Conservation (phyloP, 306 rosid species). For the Mucuna pruriens region DNA sequence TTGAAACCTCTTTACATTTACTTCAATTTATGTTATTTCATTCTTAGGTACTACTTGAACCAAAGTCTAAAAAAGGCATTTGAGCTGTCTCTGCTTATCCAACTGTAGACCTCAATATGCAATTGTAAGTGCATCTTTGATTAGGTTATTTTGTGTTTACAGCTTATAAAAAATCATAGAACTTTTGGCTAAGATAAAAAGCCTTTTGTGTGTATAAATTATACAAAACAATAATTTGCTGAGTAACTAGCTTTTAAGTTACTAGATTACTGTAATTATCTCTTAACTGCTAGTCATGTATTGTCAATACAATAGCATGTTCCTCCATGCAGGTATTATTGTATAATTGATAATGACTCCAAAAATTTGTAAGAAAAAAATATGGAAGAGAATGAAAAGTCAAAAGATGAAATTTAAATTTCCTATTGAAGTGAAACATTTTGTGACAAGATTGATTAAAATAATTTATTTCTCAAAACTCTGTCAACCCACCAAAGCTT, state of each 20-base stretch:
- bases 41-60: slow-evolving; percentile 60
- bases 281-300: background rate
- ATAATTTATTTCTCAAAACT: too few relatives aligned
- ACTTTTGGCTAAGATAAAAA: background rate
- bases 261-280: background rate
- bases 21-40: slow-evolving; percentile 27
- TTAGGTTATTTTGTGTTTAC: background rate
- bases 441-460: background rate
- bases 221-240: background rate
- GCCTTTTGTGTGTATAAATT: background rate
- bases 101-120: slow-evolving; percentile 87
- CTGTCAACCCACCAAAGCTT: too few relatives aligned
- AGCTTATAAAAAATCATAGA: background rate
- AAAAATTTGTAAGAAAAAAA: too few relatives aligned
- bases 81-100: slow-evolving; percentile 81
- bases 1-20: background rate
- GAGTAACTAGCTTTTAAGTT: slow-evolving; percentile 19
- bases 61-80: slow-evolving; percentile 62
- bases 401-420: background rate
- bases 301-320: too few relatives aligned
- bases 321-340: too few relatives aligned
- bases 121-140: slow-evolving; percentile 50
- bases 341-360: too few relatives aligned
- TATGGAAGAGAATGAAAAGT: background rate
- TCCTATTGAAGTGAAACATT: background rate